Conservation (phyloP, 768 basidiomycete genomes). For the Rhizopogon vinicolor region DNA sequence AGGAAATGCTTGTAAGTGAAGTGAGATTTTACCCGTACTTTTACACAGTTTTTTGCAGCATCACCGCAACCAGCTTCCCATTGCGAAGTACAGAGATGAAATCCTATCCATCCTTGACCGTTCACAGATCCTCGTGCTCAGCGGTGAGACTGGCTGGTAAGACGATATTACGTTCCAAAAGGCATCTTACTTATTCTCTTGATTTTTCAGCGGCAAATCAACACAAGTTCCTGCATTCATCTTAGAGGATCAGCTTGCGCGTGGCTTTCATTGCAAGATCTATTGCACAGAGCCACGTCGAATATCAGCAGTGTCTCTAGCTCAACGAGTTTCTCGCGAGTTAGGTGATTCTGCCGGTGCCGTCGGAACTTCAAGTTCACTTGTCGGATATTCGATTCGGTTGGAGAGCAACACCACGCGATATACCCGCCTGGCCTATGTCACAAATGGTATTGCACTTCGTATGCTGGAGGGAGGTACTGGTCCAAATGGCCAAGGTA, state of each 20-base stretch:
- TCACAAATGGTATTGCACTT: constrained; percentile 92
- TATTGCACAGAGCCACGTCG: constrained; percentile 94
- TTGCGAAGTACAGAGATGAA: constrained; percentile 72
- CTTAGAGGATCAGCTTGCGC: constrained; percentile 81
- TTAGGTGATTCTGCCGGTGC: constrained; percentile 79
- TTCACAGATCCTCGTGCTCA: constrained; percentile 85
- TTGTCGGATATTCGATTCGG: constrained; percentile 93
- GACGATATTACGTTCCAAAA: constrained; percentile 36
- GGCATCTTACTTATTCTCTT: constrained; percentile 6
- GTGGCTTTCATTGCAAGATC: constrained; percentile 82
- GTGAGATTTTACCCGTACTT: not conserved
- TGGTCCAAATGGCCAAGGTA: constrained; percentile 63
- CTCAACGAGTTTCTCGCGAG: constrained; percentile 89
- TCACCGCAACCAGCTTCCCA: constrained; percentile 78
- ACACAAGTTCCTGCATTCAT: constrained; percentile 95
- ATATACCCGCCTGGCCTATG: constrained; percentile 76
- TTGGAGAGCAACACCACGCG: constrained; percentile 82
- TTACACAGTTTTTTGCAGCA: constrained; percentile 33
- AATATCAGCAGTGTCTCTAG: constrained; percentile 94
- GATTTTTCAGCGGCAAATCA: constrained; percentile 78
- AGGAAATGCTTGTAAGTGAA: constrained; percentile 79
- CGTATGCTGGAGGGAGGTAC: constrained; percentile 93
- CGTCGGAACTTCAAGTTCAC: constrained; percentile 70
- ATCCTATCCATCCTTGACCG: constrained; percentile 67
- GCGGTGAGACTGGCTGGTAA: constrained; percentile 75